Base-by-base conservation (phyloP, 2,329 filamentous ascomycete species). In the Cryphonectria parasitica region DNA sequence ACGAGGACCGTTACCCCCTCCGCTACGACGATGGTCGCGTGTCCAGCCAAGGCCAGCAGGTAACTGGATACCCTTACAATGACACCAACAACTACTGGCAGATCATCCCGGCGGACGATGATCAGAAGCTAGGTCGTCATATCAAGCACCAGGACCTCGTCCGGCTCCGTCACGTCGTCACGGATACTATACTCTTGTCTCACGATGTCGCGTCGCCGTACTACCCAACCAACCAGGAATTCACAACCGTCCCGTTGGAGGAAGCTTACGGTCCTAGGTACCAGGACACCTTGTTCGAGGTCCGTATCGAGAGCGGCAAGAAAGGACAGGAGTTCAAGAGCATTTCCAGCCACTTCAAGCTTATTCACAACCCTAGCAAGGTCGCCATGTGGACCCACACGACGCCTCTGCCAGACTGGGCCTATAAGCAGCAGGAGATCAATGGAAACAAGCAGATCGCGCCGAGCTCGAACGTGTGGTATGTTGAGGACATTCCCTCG, bases 11-110 rank as follows among this genome's bases (percentile, higher is more conserved):
- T 70, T 99, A 99, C 80, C 96, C 96, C 67, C 88, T 99, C 49
- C 91, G 96, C 76, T 99, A 99, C 79, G 96, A 99, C 67, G 96
- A 99, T 80, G 96, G 96, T 54, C 93, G 96, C 79, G 94, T 99
- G 76, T 98, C 96, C 63, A 97, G 94, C 79, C 96, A 99, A 83
- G 93, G 96, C 71, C 96, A 99, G 83, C 96, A 99, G 82, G 94
- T 99, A 49, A 99, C 96, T 31, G 96, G 96, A 67, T 99, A 99
- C 79, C 96, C 96, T 2, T 96, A 93, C 86, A 97, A 98, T 75
- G 96, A 99, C 79, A 98, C 95, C 78, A 99, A 99, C 88, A 99
- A 99, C 84, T 89, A 97, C 78, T 99, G 96, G 96, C 91, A 98
- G 81, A 91, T 99, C 74, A 82, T 98, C 49, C 96, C 96, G 11